A percentile compares a stretch with the other conserved stretches of the same genome.
phyloP scores from a whole-genome alignment of 345 rosid species.

The Turnera subulata region DNA sequence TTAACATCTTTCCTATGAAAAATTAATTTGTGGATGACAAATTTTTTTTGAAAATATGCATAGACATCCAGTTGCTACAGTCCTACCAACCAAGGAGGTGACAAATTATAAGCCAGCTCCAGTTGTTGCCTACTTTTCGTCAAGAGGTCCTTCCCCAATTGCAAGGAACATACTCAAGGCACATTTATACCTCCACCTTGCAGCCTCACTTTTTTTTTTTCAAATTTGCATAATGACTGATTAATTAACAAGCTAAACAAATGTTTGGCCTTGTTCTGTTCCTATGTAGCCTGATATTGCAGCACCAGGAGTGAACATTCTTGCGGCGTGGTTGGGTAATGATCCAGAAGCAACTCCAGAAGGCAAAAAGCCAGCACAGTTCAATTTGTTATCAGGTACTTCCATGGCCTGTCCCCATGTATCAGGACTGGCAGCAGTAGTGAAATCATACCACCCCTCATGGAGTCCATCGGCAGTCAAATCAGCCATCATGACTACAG shows the following conservation, averaged over 20 bases:
- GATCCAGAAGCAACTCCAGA: conserved; percentile 26
- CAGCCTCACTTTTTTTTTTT: too few relatives aligned
- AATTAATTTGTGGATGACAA: background rate
- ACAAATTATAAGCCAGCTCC: conserved; percentile 68
- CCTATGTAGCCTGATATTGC: conserved; percentile 75
- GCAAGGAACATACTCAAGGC: conserved; percentile 74
- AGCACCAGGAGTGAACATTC: conserved; percentile 71
- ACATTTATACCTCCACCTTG: background rate
- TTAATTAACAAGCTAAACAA: background rate
- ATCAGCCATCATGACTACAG: conserved; percentile 89
- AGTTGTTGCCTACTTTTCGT: conserved; percentile 56
- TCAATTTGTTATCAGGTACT: conserved; percentile 64
- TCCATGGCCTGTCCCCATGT: conserved; percentile 88
- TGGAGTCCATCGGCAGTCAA: conserved; percentile 64
- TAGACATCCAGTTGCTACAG: conserved; percentile 70
- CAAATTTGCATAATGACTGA: too few relatives aligned
- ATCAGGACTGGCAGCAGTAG: conserved; percentile 52
- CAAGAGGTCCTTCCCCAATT: conserved; percentile 65
- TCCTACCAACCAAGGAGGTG: conserved; percentile 46
- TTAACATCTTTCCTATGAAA: too few relatives aligned
- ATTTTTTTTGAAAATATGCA: conserved; percentile 2
- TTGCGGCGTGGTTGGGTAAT: conserved; percentile 77
- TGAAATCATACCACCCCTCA: conserved; percentile 54
- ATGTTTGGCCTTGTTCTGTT: conserved; percentile 1
- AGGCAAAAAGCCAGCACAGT: conserved; percentile 44